phyloP scores from a whole-genome alignment of 139 green algal genomes.

The Diplosphaera chodatii region DNA sequence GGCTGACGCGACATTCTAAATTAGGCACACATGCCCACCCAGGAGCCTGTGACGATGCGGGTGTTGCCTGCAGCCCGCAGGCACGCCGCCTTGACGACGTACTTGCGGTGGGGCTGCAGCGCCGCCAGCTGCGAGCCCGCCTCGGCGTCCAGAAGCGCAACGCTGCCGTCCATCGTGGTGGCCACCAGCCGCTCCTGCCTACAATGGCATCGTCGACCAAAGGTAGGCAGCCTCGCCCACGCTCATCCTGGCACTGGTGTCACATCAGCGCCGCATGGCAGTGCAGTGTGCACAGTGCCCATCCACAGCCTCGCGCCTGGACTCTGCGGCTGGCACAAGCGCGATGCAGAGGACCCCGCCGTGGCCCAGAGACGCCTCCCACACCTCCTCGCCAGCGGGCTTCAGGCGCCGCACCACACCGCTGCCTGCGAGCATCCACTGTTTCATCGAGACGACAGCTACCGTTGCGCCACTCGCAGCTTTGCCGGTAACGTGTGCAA shows the following conservation, averaged over 20 bases:
- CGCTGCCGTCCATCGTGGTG: constrained; percentile 47
- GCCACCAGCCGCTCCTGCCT: constrained; percentile 14
- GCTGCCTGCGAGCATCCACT: constrained; percentile 1
- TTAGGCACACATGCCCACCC: not conserved
- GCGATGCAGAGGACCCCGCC: constrained; percentile 40
- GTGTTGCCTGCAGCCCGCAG: constrained; percentile 2
- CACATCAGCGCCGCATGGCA: not conserved
- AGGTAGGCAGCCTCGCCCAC: not conserved
- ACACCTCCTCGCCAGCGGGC: constrained; percentile 6
- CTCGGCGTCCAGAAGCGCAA: constrained; percentile 26
- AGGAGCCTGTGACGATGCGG: constrained; percentile 24
- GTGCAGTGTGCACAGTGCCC: not conserved
- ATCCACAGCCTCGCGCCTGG: no score
- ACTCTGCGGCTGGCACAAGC: constrained; percentile 1
- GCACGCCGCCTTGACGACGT: constrained; percentile 15
- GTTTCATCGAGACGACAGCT: no score
- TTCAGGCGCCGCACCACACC: constrained; percentile 4
- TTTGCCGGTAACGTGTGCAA: no score
- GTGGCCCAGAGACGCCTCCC: constrained; percentile 1
- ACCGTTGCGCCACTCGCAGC: no score
- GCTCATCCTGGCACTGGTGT: no score
- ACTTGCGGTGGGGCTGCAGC: constrained; percentile 24
- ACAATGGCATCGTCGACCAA: not conserved
- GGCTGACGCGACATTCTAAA: no score
- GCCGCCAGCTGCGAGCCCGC: constrained; percentile 2